Conservation (phyloP, 2,329 filamentous ascomycete genomes). For the Sporothrix inflata region DNA sequence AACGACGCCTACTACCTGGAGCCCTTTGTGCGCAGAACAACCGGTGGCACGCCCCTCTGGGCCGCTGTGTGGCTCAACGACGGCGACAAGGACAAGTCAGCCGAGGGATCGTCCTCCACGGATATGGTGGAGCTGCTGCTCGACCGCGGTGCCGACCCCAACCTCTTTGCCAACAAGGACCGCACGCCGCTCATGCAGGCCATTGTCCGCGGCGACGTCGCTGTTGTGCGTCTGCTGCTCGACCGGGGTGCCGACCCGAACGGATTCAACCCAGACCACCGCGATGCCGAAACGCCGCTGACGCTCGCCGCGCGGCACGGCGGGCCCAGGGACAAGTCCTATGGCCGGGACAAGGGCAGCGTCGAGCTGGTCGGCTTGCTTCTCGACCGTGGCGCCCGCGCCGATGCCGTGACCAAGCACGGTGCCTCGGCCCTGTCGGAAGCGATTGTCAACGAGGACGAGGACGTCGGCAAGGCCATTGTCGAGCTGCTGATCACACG, state of each 20-base stretch:
- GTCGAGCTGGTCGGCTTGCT: not conserved
- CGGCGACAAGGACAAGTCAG: not conserved
- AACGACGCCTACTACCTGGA: not conserved
- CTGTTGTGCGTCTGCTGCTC: not conserved
- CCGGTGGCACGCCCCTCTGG: not conserved
- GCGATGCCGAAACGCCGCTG: not conserved
- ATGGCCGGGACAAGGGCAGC: not conserved
- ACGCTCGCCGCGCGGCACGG: not conserved
- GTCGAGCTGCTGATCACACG: not conserved
- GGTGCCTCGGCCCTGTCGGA: not conserved
- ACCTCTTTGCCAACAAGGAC: not conserved
- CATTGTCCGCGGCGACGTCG: not conserved
- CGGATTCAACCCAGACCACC: not conserved
- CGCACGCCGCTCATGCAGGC: not conserved
- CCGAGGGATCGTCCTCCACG: not conserved
- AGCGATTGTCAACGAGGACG: not conserved
- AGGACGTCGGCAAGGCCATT: not conserved
- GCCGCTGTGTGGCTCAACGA: not conserved
- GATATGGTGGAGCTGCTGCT: not conserved
- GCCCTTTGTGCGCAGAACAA: not conserved
- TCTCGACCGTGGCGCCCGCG: not conserved
- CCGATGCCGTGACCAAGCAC: not conserved
- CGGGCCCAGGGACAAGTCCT: not conserved
- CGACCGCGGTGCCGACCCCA: not conserved
- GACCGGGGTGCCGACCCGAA: not conserved